phyloP scores from a whole-genome alignment of 2,329 filamentous ascomycete genomes.

The Phialocephala sp. region DNA sequence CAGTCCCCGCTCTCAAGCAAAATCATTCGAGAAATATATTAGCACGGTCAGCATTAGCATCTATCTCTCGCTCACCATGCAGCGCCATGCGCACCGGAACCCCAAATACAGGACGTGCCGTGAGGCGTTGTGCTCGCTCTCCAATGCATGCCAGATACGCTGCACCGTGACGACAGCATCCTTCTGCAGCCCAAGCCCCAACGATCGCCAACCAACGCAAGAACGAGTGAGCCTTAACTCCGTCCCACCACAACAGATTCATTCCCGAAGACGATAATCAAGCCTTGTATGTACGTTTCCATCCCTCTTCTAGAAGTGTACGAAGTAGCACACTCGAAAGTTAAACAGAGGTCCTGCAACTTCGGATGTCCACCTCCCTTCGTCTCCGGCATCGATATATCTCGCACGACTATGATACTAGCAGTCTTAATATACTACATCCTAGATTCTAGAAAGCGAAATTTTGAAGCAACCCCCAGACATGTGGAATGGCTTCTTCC shows the following conservation, averaged over 20 bases:
- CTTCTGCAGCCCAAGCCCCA: slow-evolving; percentile 10
- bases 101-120: not conserved
- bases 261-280: slow-evolving; percentile 4
- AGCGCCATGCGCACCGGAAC: slow-evolving; percentile 23
- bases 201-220: slow-evolving; percentile 2
- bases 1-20: not conserved
- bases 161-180: slow-evolving; percentile 25
- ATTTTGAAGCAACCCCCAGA: not conserved
- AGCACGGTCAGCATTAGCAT: not conserved
- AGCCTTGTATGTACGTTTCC: not conserved
- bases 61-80: slow-evolving; percentile 11
- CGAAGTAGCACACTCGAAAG: not conserved
- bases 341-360: slow-evolving; percentile 3
- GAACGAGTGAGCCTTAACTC: slow-evolving; percentile 15
- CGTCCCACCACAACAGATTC: slow-evolving; percentile 10
- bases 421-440: not conserved
- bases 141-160: slow-evolving; percentile 16
- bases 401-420: slow-evolving; percentile 5
- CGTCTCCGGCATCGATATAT: not conserved
- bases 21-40: slow-evolving; percentile 7
- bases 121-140: not conserved
- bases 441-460: not conserved
- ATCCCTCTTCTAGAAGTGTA: not conserved
- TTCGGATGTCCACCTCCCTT: not conserved
- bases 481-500: slow-evolving; percentile 16